phyloP scores from a whole-genome alignment of 2,329 filamentous ascomycete species.

The Fusarium bactridioides region DNA sequence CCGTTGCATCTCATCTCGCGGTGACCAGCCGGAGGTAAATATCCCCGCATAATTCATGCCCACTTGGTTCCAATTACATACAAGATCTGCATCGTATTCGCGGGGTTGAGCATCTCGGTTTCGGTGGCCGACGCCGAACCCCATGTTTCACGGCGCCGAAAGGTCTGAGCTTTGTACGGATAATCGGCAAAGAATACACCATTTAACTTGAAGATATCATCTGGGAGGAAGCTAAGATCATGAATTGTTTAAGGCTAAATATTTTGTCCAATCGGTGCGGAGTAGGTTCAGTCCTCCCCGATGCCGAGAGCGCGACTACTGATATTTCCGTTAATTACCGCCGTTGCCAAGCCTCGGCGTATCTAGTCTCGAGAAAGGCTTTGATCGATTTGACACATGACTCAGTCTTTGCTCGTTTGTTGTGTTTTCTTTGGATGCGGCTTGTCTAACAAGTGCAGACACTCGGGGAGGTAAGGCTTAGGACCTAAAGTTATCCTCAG shows the following conservation, averaged over 20 bases:
- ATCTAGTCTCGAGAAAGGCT: no score
- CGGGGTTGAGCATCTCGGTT: constrained; percentile 1
- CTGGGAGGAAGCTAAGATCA: neutral
- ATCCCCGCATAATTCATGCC: constrained; percentile 22
- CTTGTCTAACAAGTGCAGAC: neutral
- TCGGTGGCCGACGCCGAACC: constrained; percentile 11
- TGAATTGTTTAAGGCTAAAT: neutral
- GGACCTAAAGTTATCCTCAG: no score
- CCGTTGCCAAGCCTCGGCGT: neutral
- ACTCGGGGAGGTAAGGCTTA: neutral
- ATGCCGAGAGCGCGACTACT: neutral
- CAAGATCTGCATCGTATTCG: constrained; percentile 11
- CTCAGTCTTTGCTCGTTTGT: no score
- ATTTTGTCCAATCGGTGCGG: neutral
- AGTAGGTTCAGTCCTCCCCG: neutral
- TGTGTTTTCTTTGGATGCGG: no score
- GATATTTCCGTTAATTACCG: neutral
- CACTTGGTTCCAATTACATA: neutral
- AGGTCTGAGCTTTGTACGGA: neutral
- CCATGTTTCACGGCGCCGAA: neutral
- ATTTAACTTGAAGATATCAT: neutral
- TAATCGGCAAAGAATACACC: neutral
- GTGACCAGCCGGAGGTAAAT: neutral
- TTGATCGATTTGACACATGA: rapidly evolving
- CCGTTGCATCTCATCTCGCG: constrained; percentile 5